phyloP scores from a whole-genome alignment of 371 early-diverging fungal species.

The Vairimorpha ceranae region DNA sequence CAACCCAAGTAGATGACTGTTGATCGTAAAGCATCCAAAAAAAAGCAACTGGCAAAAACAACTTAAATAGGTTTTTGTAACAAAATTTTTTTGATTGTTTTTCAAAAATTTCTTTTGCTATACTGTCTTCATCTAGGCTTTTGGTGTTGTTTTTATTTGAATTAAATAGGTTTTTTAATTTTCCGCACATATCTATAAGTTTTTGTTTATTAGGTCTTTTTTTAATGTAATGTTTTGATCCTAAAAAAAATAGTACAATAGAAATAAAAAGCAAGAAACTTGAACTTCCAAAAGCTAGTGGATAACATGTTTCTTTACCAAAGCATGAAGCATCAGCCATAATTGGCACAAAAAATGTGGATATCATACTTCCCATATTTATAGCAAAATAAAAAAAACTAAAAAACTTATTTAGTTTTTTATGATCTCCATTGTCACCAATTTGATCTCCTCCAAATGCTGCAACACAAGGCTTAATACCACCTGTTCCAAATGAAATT shows the following conservation, averaged over 20 bases:
- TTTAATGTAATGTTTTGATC: slow-evolving; percentile 29
- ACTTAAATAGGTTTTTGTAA: slow-evolving; percentile 19
- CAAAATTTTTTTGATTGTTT: background rate
- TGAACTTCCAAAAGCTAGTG: slow-evolving; percentile 56
- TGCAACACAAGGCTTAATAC: slow-evolving; percentile 73
- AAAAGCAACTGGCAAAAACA: slow-evolving; percentile 49
- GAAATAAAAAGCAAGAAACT: slow-evolving; percentile 46
- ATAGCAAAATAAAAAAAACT: slow-evolving; percentile 73
- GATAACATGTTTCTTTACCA: slow-evolving; percentile 53
- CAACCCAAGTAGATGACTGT: slow-evolving; percentile 63
- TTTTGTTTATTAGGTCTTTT: slow-evolving; percentile 6
- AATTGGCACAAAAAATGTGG: slow-evolving; percentile 37
- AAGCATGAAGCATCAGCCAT: slow-evolving; percentile 39
- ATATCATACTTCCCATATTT: slow-evolving; percentile 67
- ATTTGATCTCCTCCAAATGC: slow-evolving; percentile 70
- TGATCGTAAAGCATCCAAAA: slow-evolving; percentile 65
- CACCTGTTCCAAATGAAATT: slow-evolving; percentile 75
- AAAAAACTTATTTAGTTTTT: slow-evolving; percentile 63
- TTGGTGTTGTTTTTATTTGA: background rate
- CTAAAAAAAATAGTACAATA: slow-evolving; percentile 47
- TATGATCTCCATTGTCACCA: slow-evolving; percentile 43
- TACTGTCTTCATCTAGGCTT: background rate
- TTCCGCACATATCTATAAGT: background rate
- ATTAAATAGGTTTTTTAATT: background rate
- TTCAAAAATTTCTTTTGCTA: background rate